Conservation (phyloP, 2,329 filamentous ascomycete species). For the Fusarium sp. region DNA sequence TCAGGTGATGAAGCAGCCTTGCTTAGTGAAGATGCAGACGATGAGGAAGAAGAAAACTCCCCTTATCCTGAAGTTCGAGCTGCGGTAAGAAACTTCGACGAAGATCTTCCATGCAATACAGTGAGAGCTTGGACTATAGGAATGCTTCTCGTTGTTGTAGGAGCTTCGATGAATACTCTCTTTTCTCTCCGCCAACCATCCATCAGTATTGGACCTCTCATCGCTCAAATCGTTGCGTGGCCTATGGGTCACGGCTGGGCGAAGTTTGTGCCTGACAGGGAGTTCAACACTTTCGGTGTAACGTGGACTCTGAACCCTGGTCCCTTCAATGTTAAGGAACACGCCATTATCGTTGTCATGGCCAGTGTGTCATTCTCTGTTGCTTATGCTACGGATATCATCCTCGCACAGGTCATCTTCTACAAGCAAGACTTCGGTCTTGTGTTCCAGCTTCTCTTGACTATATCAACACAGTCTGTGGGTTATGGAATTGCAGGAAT, state of each 20-base stretch:
- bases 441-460: slow-evolving; percentile 73
- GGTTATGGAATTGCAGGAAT: slow-evolving; percentile 78
- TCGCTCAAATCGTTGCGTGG: slow-evolving; percentile 74
- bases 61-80: slow-evolving; percentile 75
- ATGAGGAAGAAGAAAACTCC: slow-evolving; percentile 59
- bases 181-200: slow-evolving; percentile 72
- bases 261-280: slow-evolving; percentile 61
- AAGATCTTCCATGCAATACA: slow-evolving; percentile 74
- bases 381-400: slow-evolving; percentile 79
- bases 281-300: slow-evolving; percentile 64
- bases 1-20: slow-evolving; percentile 42
- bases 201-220: slow-evolving; percentile 69
- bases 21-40: slow-evolving; percentile 50
- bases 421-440: slow-evolving; percentile 78
- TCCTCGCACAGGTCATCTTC: slow-evolving; percentile 77
- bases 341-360: slow-evolving; percentile 76
- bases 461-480: slow-evolving; percentile 75
- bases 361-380: slow-evolving; percentile 77
- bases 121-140: slow-evolving; percentile 74
- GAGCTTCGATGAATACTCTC: slow-evolving; percentile 71
- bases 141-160: slow-evolving; percentile 64
- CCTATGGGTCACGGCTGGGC: slow-evolving; percentile 73
- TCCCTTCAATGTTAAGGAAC: slow-evolving; percentile 78
- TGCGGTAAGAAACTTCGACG: slow-evolving; percentile 73
- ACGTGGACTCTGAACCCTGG: slow-evolving; percentile 72